These are phyloP conservation scores for Xenoacremonium recifei DNA, from an alignment of 2,329 filamentous ascomycete genomes.

Conservation along the genomic window DNA sequence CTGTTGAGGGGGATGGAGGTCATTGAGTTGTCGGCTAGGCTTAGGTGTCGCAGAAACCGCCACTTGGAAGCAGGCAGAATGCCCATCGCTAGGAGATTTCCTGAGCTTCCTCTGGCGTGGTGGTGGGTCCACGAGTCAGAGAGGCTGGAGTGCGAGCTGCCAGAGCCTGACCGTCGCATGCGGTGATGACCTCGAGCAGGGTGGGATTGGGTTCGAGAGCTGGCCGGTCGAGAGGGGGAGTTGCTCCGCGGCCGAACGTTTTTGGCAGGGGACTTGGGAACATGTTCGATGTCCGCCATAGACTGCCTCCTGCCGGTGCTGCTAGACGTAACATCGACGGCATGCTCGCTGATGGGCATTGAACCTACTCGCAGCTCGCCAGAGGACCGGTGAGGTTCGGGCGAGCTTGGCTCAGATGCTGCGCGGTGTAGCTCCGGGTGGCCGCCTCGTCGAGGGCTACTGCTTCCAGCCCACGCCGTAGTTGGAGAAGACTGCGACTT, in stretches of 20 bases:
- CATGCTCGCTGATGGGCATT: constrained; percentile 51
- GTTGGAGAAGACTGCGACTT: constrained; percentile 82
- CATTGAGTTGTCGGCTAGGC: constrained; percentile 86
- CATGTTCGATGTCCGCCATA: constrained; percentile 47
- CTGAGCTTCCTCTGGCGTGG: constrained; percentile 67
- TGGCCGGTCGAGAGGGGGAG: constrained; percentile 75
- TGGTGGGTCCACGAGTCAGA: constrained; percentile 61
- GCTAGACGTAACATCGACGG: constrained; percentile 41
- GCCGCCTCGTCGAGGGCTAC: constrained; percentile 57
- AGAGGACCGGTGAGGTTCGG: constrained; percentile 46
- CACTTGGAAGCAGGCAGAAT: constrained; percentile 84
- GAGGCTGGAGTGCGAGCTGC: constrained; percentile 83
- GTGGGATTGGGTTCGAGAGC: constrained; percentile 68
- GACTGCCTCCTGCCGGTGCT: constrained; percentile 38
- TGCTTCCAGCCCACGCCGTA: constrained; percentile 60
- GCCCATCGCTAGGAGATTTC: constrained; percentile 71
- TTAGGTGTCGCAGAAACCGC: constrained; percentile 90
- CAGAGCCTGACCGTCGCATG: constrained; percentile 82
- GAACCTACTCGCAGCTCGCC: constrained; percentile 59
- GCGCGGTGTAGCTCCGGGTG: constrained; percentile 68
- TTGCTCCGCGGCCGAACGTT: constrained; percentile 65
- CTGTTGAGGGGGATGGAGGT: constrained; percentile 75
- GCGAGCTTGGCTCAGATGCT: constrained; percentile 65
- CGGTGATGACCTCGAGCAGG: constrained; percentile 70
- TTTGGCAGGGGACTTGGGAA: constrained; percentile 41